Evolutionary conservation across 805 yeast genomes (phyloP).

Genomic region (Ogataea dorogensis): DNA sequence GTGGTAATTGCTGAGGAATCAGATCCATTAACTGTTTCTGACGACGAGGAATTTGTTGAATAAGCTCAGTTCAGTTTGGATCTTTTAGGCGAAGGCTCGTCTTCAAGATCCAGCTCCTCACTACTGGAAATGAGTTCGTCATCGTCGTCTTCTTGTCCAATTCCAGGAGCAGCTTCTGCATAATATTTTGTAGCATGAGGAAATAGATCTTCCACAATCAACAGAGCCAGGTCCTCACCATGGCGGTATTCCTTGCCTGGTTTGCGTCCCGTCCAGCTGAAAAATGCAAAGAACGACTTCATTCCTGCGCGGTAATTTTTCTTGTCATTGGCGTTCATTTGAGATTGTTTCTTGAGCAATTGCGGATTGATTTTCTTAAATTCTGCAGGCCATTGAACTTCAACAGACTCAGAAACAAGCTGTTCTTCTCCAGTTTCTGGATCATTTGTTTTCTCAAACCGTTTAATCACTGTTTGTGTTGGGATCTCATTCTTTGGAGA

Average conservation of each 20-base stretch:
- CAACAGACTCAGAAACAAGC: conserved; percentile 52
- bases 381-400: conserved; percentile 68
- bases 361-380: conserved; percentile 56
- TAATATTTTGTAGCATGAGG: conserved; percentile 85
- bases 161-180: conserved; percentile 66
- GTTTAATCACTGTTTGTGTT: conserved; percentile 59
- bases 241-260: conserved; percentile 75
- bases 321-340: conserved; percentile 51
- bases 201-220: conserved; percentile 74
- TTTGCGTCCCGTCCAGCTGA: conserved; percentile 76
- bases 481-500: conserved; percentile 46
- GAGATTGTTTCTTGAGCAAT: conserved; percentile 38
- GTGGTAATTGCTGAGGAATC: background rate
- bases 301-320: conserved; percentile 64
- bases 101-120: conserved; percentile 45
- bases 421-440: conserved; percentile 54
- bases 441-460: conserved; percentile 46
- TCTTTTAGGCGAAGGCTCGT: conserved; percentile 12
- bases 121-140: conserved; percentile 39
- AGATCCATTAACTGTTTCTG: conserved; percentile 1
- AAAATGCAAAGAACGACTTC: conserved; percentile 87
- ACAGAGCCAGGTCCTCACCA: conserved; percentile 74
- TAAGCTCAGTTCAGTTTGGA: conserved; percentile 2
- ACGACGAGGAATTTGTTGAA: conserved; percentile 9
- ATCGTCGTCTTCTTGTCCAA: conserved; percentile 53